These are phyloP conservation scores for Logfia minima DNA, from an alignment of 129 eudicot species.

Conservation along the genomic window DNA sequence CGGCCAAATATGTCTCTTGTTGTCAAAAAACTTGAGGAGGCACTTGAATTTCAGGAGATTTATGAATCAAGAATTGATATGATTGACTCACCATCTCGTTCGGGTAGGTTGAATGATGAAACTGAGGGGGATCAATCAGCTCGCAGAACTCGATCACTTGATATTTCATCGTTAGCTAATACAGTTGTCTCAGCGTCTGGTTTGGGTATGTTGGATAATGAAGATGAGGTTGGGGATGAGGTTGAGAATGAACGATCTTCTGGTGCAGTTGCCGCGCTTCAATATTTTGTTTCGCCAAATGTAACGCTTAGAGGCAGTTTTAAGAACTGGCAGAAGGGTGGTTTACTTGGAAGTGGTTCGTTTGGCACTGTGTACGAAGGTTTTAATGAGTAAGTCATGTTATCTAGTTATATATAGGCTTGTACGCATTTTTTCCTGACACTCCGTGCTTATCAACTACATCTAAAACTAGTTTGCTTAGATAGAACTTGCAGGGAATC, in stretches of 20 bases:
- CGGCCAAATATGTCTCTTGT: background rate
- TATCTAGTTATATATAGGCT: background rate
- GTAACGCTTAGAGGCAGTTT: slow-evolving; percentile 31
- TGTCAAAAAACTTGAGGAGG: background rate
- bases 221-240: slow-evolving; percentile 33
- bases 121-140: slow-evolving; percentile 33
- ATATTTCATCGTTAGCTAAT: slow-evolving; percentile 25
- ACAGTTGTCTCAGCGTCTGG: slow-evolving; percentile 30
- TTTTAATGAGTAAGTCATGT: slow-evolving; percentile 60
- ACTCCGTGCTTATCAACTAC: background rate
- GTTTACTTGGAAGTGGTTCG: slow-evolving; percentile 71
- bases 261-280: slow-evolving; percentile 12
- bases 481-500: background rate
- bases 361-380: slow-evolving; percentile 87
- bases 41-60: background rate
- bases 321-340: slow-evolving; percentile 79
- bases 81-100: slow-evolving; percentile 33
- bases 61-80: slow-evolving; percentile 7
- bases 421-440: background rate
- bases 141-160: slow-evolving; percentile 52
- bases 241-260: slow-evolving; percentile 26
- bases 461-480: background rate
- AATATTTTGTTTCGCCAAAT: slow-evolving; percentile 39
- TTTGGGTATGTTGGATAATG: background rate
- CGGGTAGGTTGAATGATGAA: slow-evolving; percentile 4